Conservation (phyloP, 2,329 filamentous ascomycete species). For the Cyanodermella asteris region DNA sequence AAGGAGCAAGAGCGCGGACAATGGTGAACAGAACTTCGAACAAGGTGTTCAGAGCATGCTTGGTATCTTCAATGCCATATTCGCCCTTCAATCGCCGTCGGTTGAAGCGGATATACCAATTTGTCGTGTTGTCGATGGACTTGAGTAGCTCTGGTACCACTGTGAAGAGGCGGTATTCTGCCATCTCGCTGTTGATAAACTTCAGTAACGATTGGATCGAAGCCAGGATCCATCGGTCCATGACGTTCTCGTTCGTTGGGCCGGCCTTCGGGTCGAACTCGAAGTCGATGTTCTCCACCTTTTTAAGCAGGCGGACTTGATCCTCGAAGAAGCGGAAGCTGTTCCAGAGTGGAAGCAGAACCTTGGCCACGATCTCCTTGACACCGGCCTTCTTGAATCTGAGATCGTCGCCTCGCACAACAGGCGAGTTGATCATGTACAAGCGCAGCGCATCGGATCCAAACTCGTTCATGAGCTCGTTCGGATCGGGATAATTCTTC, state of each 20-base stretch:
- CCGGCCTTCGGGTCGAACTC: conserved; percentile 56
- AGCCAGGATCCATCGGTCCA: conserved; percentile 90
- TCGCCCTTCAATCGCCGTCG: conserved; percentile 78
- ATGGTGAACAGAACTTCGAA: conserved; percentile 87
- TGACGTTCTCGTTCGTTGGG: conserved; percentile 65
- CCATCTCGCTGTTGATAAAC: conserved; percentile 86
- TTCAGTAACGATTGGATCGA: conserved; percentile 76
- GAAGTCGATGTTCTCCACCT: conserved; percentile 57
- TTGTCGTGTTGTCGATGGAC: conserved; percentile 87
- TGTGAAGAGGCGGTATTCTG: conserved; percentile 61
- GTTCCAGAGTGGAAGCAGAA: conserved; percentile 82
- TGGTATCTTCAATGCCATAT: conserved; percentile 63
- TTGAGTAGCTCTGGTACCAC: conserved; percentile 67
- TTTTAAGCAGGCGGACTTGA: conserved; percentile 69
- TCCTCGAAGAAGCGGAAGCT: conserved; percentile 92
- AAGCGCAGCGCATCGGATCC: conserved; percentile 80
- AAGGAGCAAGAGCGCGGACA: conserved; percentile 71
- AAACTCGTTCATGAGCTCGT: conserved; percentile 63
- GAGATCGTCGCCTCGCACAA: conserved; percentile 75
- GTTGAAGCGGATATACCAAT: conserved; percentile 97
- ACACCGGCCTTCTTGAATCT: conserved; percentile 83
- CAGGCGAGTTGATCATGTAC: conserved; percentile 93
- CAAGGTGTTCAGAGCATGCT: conserved; percentile 77
- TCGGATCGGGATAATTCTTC: conserved; percentile 87
- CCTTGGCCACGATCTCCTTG: conserved; percentile 84